Conservation (phyloP, 192 early-diverging fungal genomes). For the Coemansia sp. region DNA sequence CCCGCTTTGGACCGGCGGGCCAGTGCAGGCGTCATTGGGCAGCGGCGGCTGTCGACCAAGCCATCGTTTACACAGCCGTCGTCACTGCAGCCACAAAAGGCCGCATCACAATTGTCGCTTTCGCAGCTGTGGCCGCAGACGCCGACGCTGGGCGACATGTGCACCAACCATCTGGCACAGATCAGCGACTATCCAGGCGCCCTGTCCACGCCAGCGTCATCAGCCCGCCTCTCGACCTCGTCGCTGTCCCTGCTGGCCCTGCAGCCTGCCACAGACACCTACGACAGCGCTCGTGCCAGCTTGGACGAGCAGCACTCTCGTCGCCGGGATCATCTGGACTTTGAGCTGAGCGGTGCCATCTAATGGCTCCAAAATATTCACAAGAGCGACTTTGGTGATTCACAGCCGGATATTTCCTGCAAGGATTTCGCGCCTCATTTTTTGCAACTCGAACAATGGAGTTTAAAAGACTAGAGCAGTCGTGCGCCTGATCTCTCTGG, state of each 20-base stretch:
- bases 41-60: constrained; percentile 49
- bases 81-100: constrained; percentile 21
- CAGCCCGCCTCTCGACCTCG: constrained; percentile 40
- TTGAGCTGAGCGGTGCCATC: constrained; percentile 9
- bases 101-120: constrained; percentile 42
- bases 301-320: constrained; percentile 9
- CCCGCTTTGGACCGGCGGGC: constrained; percentile 38
- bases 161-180: constrained; percentile 7
- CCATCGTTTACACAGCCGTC: constrained; percentile 36
- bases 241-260: constrained; percentile 39
- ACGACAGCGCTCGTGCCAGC: constrained; percentile 11
- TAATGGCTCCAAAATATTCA: not conserved
- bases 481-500: too few relatives aligned
- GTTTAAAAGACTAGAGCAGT: too few relatives aligned
- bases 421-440: too few relatives aligned
- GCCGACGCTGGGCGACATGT: constrained; percentile 9
- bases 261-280: not conserved
- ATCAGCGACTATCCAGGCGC: constrained; percentile 22
- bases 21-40: constrained; percentile 51
- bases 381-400: not conserved
- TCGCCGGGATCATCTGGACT: constrained; percentile 1
- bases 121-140: constrained; percentile 38
- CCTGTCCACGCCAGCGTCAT: constrained; percentile 45
- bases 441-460: too few relatives aligned
- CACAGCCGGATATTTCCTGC: not conserved